These are phyloP conservation scores for Alternaria sp. DNA, from an alignment of 2,329 filamentous ascomycete genomes.

Conservation along the genomic window DNA sequence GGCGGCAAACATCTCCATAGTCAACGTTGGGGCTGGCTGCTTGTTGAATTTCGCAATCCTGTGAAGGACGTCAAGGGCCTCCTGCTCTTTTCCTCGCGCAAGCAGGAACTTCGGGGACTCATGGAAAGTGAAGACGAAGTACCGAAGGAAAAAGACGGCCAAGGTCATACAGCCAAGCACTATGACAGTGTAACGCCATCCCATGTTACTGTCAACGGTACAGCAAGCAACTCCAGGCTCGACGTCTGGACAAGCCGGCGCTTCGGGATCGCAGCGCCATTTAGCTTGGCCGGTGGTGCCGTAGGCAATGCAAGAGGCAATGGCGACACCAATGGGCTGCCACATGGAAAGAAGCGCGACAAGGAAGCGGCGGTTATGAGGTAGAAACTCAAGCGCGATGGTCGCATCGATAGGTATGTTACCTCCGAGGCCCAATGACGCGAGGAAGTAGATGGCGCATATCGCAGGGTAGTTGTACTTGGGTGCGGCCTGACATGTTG, in stretches of 20 bases:
- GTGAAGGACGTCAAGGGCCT: constrained; percentile 36
- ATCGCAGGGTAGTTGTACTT: constrained; percentile 40
- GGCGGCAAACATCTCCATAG: constrained; percentile 33
- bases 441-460: constrained; percentile 38
- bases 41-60: constrained; percentile 39
- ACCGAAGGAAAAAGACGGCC: constrained; percentile 36
- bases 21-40: constrained; percentile 29
- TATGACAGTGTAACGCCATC: constrained; percentile 40
- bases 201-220: constrained; percentile 32
- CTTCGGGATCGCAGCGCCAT: constrained; percentile 32
- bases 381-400: constrained; percentile 36
- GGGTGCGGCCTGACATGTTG: constrained; percentile 26
- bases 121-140: constrained; percentile 37
- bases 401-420: constrained; percentile 39
- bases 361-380: constrained; percentile 35
- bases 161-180: constrained; percentile 35
- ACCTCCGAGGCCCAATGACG: constrained; percentile 34
- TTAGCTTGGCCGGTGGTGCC: constrained; percentile 32
- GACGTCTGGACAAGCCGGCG: constrained; percentile 23
- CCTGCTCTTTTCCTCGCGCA: constrained; percentile 31
- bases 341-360: constrained; percentile 41
- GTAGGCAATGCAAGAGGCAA: constrained; percentile 35
- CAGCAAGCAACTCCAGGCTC: constrained; percentile 5
- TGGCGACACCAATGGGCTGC: constrained; percentile 38
- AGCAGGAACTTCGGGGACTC: constrained; percentile 40